phyloP scores from a whole-genome alignment of 2,329 filamentous ascomycete genomes.

The Emmonsia crescens region DNA sequence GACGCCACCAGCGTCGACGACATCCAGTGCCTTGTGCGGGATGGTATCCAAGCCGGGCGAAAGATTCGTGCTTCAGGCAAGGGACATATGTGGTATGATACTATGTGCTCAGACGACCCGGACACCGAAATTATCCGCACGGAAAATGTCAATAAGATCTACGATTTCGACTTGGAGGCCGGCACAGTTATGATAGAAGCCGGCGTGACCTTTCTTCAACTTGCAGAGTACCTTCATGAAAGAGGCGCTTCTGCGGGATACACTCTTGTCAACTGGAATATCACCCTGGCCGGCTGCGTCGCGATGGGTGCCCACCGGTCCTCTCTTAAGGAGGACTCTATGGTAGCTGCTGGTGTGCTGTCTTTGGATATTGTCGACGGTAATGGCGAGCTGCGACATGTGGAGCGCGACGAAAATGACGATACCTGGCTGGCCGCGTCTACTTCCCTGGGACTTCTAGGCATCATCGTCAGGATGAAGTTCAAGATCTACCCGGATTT shows the following conservation, averaged over 20 bases:
- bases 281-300: slow-evolving; percentile 41
- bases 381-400: slow-evolving; percentile 32
- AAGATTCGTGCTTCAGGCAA: slow-evolving; percentile 40
- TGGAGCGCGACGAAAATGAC: slow-evolving; percentile 33
- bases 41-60: slow-evolving; percentile 29
- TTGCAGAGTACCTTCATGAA: slow-evolving; percentile 39
- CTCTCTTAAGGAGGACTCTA: slow-evolving; percentile 39
- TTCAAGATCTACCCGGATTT: slow-evolving; percentile 42
- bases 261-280: slow-evolving; percentile 46
- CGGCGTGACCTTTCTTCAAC: slow-evolving; percentile 42
- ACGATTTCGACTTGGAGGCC: slow-evolving; percentile 33
- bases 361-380: slow-evolving; percentile 43
- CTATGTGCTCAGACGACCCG: slow-evolving; percentile 41
- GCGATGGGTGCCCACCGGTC: slow-evolving; percentile 45
- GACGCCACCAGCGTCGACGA: slow-evolving; percentile 38
- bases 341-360: slow-evolving; percentile 41
- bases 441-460: slow-evolving; percentile 40
- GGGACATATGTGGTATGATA: slow-evolving; percentile 46
- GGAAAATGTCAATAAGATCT: slow-evolving; percentile 23
- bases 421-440: slow-evolving; percentile 44
- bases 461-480: slow-evolving; percentile 40
- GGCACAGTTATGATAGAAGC: slow-evolving; percentile 42
- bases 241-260: slow-evolving; percentile 40
- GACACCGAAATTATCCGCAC: slow-evolving; percentile 33
- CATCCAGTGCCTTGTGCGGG: slow-evolving; percentile 33